Conservation (phyloP, 345 rosid genomes). For the Ailanthus altissimus region DNA sequence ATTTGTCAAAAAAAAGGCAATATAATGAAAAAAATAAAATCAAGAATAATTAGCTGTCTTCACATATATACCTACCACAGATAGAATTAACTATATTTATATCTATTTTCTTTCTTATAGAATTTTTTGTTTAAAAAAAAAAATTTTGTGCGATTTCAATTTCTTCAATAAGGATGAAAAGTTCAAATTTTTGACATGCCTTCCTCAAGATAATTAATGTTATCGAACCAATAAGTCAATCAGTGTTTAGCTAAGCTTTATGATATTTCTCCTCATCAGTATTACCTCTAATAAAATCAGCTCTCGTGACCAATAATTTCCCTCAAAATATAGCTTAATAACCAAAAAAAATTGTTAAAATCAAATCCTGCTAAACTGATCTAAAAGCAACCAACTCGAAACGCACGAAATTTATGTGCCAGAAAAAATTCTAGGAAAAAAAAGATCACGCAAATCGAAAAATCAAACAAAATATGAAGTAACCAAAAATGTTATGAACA, state of each 20-base stretch:
- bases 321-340: not conserved
- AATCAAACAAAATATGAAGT: not conserved
- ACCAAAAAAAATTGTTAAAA: not conserved
- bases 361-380: not conserved
- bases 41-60: not conserved
- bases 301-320: not conserved
- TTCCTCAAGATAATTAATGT: not conserved
- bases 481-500: not conserved
- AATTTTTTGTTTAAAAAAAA: not conserved
- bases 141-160: no score
- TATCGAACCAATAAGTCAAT: not conserved
- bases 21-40: not conserved
- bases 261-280: not conserved
- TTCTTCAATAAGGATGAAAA: no score
- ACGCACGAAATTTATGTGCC: not conserved
- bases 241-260: not conserved
- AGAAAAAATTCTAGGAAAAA: not conserved
- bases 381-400: not conserved
- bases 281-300: not conserved
- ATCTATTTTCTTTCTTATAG: not conserved
- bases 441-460: not conserved
- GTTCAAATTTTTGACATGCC: not conserved
- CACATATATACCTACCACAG: not conserved
- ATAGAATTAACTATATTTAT: not conserved
- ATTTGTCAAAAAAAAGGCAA: not conserved